Percentiles rank a stretch among this genome's conserved stretches.
These are phyloP conservation scores for Maudiozyma turicensis DNA, from an alignment of 805 yeast genomes.

Conservation along the genomic window DNA sequence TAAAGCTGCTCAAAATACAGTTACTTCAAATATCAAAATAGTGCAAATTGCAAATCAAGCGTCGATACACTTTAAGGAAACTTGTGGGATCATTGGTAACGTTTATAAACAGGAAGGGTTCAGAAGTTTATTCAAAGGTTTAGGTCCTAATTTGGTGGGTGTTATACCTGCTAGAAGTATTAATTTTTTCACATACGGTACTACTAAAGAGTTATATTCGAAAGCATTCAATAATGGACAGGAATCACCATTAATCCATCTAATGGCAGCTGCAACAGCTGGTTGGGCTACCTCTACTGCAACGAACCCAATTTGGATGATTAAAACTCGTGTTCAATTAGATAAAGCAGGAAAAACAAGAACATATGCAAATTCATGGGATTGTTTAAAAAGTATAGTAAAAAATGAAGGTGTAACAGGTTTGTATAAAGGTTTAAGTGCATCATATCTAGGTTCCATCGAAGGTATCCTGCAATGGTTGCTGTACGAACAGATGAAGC, in stretches of 20 bases:
- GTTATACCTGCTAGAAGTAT: slow-evolving; percentile 97
- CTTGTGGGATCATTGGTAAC: slow-evolving; percentile 57
- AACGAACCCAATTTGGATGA: slow-evolving; percentile 96
- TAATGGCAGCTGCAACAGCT: slow-evolving; percentile 79
- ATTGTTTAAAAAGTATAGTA: slow-evolving; percentile 63
- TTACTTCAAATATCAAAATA: slow-evolving; percentile 3
- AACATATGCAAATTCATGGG: slow-evolving; percentile 73
- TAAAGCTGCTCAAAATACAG: slow-evolving; percentile 6
- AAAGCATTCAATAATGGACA: slow-evolving; percentile 57
- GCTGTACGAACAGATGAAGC: slow-evolving; percentile 88
- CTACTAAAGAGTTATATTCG: slow-evolving; percentile 72
- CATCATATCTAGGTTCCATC: slow-evolving; percentile 85
- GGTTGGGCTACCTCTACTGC: slow-evolving; percentile 93
- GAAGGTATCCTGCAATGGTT: slow-evolving; percentile 97
- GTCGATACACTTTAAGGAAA: slow-evolving; percentile 70
- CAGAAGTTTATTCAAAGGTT: slow-evolving; percentile 81
- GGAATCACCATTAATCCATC: slow-evolving; percentile 78
- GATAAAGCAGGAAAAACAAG: slow-evolving; percentile 61
- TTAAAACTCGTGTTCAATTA: slow-evolving; percentile 87
- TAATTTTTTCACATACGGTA: slow-evolving; percentile 92
- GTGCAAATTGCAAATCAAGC: slow-evolving; percentile 36
- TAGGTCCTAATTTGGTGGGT: slow-evolving; percentile 95
- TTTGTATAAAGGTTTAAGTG: slow-evolving; percentile 83
- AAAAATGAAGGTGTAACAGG: slow-evolving; percentile 72
- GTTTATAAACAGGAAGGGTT: slow-evolving; percentile 74